These are phyloP conservation scores for Kodamaea alishanica DNA, from an alignment of 1,139 yeast species.

Conservation along the genomic window DNA sequence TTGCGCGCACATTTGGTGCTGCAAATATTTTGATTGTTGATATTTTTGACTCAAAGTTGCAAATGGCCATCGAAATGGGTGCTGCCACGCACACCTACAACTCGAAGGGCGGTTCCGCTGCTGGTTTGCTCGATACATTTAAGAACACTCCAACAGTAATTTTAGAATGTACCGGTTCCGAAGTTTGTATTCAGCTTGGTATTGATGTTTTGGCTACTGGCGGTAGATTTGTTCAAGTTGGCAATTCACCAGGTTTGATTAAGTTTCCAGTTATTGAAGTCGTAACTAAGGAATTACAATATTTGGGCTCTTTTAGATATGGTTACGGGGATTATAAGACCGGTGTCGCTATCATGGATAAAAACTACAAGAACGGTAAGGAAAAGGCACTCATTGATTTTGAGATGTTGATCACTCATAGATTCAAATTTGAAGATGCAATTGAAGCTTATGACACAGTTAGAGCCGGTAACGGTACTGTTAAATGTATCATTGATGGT, in stretches of 20 bases:
- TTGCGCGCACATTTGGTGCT: constrained; percentile 83
- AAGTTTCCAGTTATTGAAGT: constrained; percentile 72
- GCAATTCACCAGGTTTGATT: constrained; percentile 66
- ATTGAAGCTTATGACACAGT: constrained; percentile 76
- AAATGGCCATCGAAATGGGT: constrained; percentile 54
- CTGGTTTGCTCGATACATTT: constrained; percentile 36
- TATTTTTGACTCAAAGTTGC: constrained; percentile 54
- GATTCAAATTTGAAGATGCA: constrained; percentile 71
- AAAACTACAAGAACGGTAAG: constrained; percentile 58
- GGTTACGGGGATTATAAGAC: constrained; percentile 74
- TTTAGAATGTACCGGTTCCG: constrained; percentile 73
- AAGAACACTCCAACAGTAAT: constrained; percentile 55
- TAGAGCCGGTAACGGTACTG: constrained; percentile 42
- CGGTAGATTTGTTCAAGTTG: constrained; percentile 71
- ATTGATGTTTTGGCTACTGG: constrained; percentile 55
- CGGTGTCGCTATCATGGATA: constrained; percentile 62
- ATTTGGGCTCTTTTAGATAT: constrained; percentile 81
- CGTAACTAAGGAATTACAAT: constrained; percentile 63
- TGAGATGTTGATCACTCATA: constrained; percentile 69
- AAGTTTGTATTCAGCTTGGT: constrained; percentile 63
- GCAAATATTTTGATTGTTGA: constrained; percentile 64
- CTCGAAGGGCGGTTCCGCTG: constrained; percentile 44
- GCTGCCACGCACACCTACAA: constrained; percentile 60
- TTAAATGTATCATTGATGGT: constrained; percentile 46
- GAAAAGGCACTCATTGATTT: constrained; percentile 43